phyloP scores from a whole-genome alignment of 192 early-diverging fungal genomes.

The Rhizoclosmatium globosum region DNA sequence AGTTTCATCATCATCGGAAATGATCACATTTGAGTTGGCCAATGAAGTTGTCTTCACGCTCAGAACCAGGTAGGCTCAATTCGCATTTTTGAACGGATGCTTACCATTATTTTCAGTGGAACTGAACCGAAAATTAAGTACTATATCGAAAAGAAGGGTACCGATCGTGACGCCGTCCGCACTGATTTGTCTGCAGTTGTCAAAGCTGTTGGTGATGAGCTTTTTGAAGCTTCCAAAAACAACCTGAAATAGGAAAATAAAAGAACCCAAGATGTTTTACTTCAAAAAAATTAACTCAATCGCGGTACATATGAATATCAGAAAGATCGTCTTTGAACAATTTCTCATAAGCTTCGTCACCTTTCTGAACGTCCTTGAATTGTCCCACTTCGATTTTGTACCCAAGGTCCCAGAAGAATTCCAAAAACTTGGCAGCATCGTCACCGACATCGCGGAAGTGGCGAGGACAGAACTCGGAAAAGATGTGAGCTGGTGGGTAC shows the following conservation, averaged over 20 bases:
- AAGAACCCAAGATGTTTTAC: neutral
- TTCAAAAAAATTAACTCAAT: neutral
- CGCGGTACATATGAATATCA: no score
- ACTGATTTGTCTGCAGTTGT: constrained; percentile 23
- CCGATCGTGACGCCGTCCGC: neutral
- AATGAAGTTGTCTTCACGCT: constrained; percentile 38
- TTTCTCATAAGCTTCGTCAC: no score
- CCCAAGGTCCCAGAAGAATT: no score
- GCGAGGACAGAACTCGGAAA: no score
- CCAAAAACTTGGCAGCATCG: no score
- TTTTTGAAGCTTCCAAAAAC: constrained; percentile 31
- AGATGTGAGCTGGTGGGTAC: no score
- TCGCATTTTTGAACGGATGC: constrained; percentile 57
- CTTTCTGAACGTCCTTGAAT: no score
- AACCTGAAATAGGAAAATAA: neutral
- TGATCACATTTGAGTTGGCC: constrained; percentile 82
- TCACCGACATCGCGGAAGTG: no score
- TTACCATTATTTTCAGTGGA: constrained; percentile 58
- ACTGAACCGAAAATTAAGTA: constrained; percentile 73
- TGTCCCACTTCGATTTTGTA: no score
- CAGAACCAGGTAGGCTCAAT: constrained; percentile 64
- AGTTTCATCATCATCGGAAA: constrained; percentile 79
- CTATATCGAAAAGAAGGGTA: constrained; percentile 44
- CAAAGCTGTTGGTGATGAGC: constrained; percentile 23
- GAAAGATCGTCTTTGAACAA: no score